Evolutionary conservation across 1,284 basidiomycete genomes (phyloP), one percentile per base, ranked within the genome.

Genomic region (Puccinia triticina): DNA sequence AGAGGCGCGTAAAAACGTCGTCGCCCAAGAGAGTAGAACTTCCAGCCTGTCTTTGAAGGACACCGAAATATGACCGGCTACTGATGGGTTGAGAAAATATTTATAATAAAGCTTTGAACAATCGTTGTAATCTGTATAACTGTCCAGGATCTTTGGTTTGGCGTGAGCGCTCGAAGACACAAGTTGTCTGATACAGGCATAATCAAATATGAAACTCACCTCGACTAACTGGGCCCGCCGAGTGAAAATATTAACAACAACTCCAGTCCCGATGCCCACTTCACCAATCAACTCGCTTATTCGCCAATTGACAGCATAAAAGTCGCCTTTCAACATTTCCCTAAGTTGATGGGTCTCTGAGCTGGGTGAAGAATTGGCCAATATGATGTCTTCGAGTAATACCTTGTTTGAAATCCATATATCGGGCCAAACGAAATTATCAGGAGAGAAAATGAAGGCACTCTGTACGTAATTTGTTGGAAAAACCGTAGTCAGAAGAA

Each of bases 341-440:
- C 55, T 72, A n/a, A 77, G 46, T 46, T 77, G 73, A 43, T 43
- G 14, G 10, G 50, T 50, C 26, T 43, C 37, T 53, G 80, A 5
- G n/a, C 32, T 50, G 11, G 14, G 34, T 23, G 59, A 53, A 61
- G 40, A 53, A 55, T 73, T 64, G 61, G 59, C 34, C 61, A 82
- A 55, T 21, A 82, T 64, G 26, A 82, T 82, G 16, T 74, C 72
- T 64, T 75, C 61, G 1, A 82, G 73, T 53, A 82, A 40, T 23
- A 76, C n/a, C 46, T 66, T 73, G 40, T 82, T 82, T 23, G 80
- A 67, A 18, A 69, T 66, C 81, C 81, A 82, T 26, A 82, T 26
- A 59, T 82, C 81, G 5, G 81, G 74, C 81, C 81, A 82, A 34
- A 77, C 74, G 29, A 82, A 82, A 55, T 82, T 82, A 61, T 77